Conservation (phyloP, 164 flowering plant genomes). For the Aristolochia californica region DNA sequence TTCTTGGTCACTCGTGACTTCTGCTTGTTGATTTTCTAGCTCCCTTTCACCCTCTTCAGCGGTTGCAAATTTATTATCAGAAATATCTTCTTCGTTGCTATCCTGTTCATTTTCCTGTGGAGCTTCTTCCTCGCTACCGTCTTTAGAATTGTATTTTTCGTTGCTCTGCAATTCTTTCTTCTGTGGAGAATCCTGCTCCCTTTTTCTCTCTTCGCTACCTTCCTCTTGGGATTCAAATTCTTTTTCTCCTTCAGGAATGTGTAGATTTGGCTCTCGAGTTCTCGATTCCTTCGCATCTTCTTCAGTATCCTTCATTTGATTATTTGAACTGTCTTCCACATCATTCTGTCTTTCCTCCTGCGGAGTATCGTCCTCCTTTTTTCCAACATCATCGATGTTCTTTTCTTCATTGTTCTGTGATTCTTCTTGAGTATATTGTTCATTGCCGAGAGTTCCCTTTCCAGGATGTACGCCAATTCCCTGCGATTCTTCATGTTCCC, state of each 20-base stretch:
- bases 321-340: background rate
- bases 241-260: background rate
- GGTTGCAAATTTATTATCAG: background rate
- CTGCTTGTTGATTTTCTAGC: background rate
- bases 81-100: background rate
- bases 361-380: background rate
- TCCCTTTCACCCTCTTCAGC: background rate
- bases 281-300: background rate
- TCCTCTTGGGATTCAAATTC: background rate
- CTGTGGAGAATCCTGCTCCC: background rate
- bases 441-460: background rate
- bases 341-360: background rate
- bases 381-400: background rate
- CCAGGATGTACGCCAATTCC: background rate
- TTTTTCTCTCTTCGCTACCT: background rate
- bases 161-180: too few species aligned
- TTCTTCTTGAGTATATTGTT: background rate
- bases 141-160: background rate
- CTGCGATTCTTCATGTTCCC: constrained; percentile 6
- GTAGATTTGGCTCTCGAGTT: background rate
- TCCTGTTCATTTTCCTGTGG: background rate
- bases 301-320: background rate
- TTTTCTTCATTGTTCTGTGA: background rate
- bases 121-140: background rate
- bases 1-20: background rate